phyloP scores from a whole-genome alignment of 352 stramenopile species.

The Aphanomyces astaci region DNA sequence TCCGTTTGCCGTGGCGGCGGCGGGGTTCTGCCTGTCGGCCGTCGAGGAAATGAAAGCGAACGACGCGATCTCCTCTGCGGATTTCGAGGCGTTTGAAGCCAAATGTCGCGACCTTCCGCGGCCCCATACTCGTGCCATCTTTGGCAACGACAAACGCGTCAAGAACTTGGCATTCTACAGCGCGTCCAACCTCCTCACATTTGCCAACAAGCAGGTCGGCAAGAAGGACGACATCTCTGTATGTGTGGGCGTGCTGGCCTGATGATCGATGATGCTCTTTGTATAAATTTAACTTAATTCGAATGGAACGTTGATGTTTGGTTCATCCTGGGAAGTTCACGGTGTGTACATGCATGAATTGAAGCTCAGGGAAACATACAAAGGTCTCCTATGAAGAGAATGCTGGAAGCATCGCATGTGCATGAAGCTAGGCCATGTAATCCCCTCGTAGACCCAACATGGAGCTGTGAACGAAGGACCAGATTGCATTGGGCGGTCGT shows the following conservation, averaged over 20 bases:
- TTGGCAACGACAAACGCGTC: slow-evolving; percentile 78
- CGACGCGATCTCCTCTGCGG: slow-evolving; percentile 45
- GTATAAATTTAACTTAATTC: background rate
- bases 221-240: slow-evolving; percentile 85
- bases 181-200: slow-evolving; percentile 79
- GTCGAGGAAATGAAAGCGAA: slow-evolving; percentile 69
- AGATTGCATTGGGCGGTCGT: no score
- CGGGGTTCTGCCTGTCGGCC: slow-evolving; percentile 68
- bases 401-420: no score
- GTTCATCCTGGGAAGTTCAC: no score
- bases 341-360: no score
- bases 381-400: no score
- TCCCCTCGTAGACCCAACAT: no score
- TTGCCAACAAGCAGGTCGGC: slow-evolving; percentile 81
- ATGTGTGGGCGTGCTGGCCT: slow-evolving; percentile 75
- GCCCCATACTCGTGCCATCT: slow-evolving; percentile 49
- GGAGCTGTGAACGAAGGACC: background rate
- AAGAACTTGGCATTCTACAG: slow-evolving; percentile 83
- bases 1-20: slow-evolving; percentile 75
- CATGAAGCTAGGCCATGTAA: no score
- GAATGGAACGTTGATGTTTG: no score
- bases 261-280: background rate
- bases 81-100: slow-evolving; percentile 58
- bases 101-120: slow-evolving; percentile 70
- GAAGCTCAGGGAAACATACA: no score